A percentile compares a stretch with the other conserved stretches of the same genome.
phyloP scores from a whole-genome alignment of 257 asterid species.

The Nicotiana paniculata region DNA sequence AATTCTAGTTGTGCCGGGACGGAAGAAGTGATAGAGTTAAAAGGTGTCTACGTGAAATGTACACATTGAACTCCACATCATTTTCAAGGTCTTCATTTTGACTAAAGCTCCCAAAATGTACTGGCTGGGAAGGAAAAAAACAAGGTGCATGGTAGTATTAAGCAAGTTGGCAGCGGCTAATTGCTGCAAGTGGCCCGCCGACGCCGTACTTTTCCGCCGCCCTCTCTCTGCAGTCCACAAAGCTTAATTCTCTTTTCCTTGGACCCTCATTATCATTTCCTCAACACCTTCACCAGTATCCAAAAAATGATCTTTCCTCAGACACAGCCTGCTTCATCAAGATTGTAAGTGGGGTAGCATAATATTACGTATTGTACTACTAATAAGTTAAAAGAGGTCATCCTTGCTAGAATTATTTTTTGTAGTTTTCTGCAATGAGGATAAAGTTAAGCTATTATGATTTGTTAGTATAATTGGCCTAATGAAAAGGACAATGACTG shows the following conservation, averaged over 20 bases:
- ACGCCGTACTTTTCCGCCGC: constrained; percentile 7
- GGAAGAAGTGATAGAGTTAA: neutral
- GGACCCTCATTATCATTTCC: neutral
- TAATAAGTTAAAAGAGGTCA: neutral
- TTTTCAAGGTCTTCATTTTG: neutral
- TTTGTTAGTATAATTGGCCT: neutral
- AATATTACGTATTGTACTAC: neutral
- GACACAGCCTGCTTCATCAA: neutral
- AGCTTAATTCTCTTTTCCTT: neutral
- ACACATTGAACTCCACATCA: neutral
- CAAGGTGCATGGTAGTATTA: neutral
- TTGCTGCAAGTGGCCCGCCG: neutral
- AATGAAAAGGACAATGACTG: neutral
- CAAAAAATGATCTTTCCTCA: neutral
- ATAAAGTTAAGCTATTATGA: neutral
- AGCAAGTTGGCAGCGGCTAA: neutral
- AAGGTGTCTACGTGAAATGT: neutral
- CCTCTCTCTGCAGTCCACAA: neutral
- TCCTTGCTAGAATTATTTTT: constrained; percentile 2
- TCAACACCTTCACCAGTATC: neutral
- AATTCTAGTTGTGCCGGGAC: neutral
- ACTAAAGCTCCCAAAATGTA: neutral
- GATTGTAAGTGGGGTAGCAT: constrained; percentile 1
- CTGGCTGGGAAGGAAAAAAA: neutral
- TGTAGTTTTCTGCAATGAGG: neutral